Base-by-base conservation (phyloP, 2,329 filamentous ascomycete genomes). In the Alternaria gaisen region DNA sequence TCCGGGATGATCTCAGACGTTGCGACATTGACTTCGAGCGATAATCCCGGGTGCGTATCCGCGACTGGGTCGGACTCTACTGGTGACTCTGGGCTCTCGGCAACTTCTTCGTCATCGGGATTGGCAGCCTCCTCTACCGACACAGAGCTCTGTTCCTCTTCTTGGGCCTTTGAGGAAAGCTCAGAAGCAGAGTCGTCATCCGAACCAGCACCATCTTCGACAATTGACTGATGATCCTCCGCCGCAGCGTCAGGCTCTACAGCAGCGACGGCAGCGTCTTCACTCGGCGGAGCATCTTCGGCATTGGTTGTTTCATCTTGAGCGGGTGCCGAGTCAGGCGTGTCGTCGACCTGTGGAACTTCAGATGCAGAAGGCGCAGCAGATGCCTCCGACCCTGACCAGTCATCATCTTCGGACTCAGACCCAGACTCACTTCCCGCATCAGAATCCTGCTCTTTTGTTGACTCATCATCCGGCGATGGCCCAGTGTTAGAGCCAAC, bases 341-440 rank as follows among this genome's bases (percentile, higher is more conserved):
- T 32, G n/a, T 52, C 58, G 14, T 22, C 40, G 40, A 22, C 51
- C n/a, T 54, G 26, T 22, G 55, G 52, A 16, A 30, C 50, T 47
- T 61, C 58, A 16, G 24, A 46, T 32, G 22, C 58, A 40, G 32
- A 22, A 8, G 54, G 22, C 28, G 48, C 28, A 4, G 46, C 43
- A 38, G 63, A 61, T n/a, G 59, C 47, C 20, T 64, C 63, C 32
- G 63, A 64, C 9, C n/a, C 47, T 40, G 63, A 66, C 36, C 52
- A 57, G 54, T 58, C 46, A 22, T 59, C 53, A 6, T 57, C 48
- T 11, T 60, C 59, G 43, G 62, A 54, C 41, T 60, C 58, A 1
- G 53, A 54, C 22, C 52, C 58, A 11, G 53, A 51, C 7, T 60
- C 50, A 20, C 56, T 63, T 38, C 46, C 51, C n/a, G 34, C 18